Conservation (phyloP, 208 protist genomes). For the Trypanosoma grayi region DNA sequence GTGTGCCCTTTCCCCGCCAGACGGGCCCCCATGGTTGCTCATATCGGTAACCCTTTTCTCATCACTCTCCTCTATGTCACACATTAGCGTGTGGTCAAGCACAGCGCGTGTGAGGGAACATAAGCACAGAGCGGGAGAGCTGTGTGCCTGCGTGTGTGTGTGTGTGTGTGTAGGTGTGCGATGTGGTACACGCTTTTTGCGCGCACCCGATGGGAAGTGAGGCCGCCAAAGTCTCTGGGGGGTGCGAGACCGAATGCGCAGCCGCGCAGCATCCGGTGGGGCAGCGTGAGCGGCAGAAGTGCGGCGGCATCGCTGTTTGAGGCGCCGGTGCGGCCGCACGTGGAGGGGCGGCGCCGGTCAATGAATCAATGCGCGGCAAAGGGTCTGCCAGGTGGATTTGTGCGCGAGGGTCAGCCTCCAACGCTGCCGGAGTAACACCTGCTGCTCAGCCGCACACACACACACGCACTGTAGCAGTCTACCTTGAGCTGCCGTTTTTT, state of each 20-base stretch:
- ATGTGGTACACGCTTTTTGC: not conserved
- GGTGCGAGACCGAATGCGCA: not conserved
- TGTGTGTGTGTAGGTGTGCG: not conserved
- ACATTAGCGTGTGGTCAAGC: too few relatives aligned
- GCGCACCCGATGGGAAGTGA: slow-evolving; percentile 11
- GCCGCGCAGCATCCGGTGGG: slow-evolving; percentile 16
- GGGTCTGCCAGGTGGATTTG: slow-evolving; percentile 26
- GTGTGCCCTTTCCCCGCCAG: too few relatives aligned
- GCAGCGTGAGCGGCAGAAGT: slow-evolving; percentile 13
- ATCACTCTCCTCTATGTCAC: too few relatives aligned
- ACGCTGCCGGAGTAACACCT: slow-evolving; percentile 14
- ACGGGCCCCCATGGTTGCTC: too few relatives aligned
- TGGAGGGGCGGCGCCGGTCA: slow-evolving; percentile 24
- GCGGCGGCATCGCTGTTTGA: slow-evolving; percentile 15
- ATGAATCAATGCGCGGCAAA: slow-evolving; percentile 22
- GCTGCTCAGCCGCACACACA: too few relatives aligned
- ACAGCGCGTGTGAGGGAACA: not conserved
- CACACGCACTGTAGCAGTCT: too few relatives aligned
- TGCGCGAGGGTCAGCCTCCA: not conserved
- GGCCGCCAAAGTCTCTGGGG: slow-evolving; percentile 12
- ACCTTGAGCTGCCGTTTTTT: not conserved
- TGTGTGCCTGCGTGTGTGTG: too few relatives aligned
- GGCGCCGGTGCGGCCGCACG: slow-evolving; percentile 1
- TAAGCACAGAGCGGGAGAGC: too few relatives aligned
- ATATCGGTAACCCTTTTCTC: too few relatives aligned